These are phyloP conservation scores for Penicillium lagena DNA, from an alignment of 495 filamentous ascomycete species.

Conservation along the genomic window DNA sequence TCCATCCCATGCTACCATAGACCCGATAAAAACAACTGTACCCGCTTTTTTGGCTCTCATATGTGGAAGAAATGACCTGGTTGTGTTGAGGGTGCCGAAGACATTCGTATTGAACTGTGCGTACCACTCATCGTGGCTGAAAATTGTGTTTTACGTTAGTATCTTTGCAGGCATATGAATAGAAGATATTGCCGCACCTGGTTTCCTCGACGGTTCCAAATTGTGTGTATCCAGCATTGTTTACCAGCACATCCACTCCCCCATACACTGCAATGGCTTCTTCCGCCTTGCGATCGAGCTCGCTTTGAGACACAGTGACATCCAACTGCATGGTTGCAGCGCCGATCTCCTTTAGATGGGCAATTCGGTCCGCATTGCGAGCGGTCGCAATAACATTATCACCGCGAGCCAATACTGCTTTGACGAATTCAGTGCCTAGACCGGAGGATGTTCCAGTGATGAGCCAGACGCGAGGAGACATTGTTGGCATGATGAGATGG, in stretches of 20 bases:
- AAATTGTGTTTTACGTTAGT: no score
- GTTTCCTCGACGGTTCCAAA: background rate
- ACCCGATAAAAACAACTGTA: slow-evolving; percentile 39
- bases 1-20: slow-evolving; percentile 33
- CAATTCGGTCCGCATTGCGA: slow-evolving; percentile 34
- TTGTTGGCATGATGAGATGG: background rate
- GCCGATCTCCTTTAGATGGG: slow-evolving; percentile 35
- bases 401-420: slow-evolving; percentile 33
- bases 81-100: slow-evolving; percentile 42
- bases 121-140: slow-evolving; percentile 6
- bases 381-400: slow-evolving; percentile 52
- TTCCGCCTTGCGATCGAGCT: slow-evolving; percentile 25
- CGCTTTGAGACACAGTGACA: slow-evolving; percentile 29
- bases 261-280: slow-evolving; percentile 32
- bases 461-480: slow-evolving; percentile 42
- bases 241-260: slow-evolving; percentile 44
- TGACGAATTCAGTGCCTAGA: slow-evolving; percentile 41
- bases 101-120: slow-evolving; percentile 25
- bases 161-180: no score
- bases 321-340: slow-evolving; percentile 37
- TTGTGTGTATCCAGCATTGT: slow-evolving; percentile 27
- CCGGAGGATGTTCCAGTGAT: slow-evolving; percentile 51
- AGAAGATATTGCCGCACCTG: background rate
- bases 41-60: slow-evolving; percentile 32
- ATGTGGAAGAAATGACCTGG: slow-evolving; percentile 40